phyloP scores from a whole-genome alignment of 2,329 filamentous ascomycete genomes.

The Diaporthe vaccinii region DNA sequence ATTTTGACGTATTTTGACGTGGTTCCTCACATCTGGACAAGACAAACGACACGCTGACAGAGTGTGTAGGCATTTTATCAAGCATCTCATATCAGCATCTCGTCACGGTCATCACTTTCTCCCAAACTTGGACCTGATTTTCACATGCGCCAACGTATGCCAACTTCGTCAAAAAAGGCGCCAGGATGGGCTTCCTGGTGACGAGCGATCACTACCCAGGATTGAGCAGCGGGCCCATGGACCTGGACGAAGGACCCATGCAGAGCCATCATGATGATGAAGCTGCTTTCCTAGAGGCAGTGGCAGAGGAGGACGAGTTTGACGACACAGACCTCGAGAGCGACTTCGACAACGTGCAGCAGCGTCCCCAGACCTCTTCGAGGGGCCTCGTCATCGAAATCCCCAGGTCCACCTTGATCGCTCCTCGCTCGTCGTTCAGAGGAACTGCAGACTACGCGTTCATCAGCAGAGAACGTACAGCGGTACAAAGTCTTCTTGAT shows the following conservation, averaged over 20 bases:
- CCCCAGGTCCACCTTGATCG: slow-evolving; percentile 46
- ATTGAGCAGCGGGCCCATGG: slow-evolving; percentile 1
- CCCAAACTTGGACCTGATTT: not conserved
- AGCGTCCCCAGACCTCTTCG: not conserved
- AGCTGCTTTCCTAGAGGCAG: slow-evolving; percentile 7
- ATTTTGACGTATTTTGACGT: not conserved
- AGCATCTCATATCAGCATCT: not conserved
- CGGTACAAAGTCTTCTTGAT: slow-evolving; percentile 49
- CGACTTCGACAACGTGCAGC: slow-evolving; percentile 15
- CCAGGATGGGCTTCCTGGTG: not conserved
- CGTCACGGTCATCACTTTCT: not conserved
- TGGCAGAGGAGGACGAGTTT: not conserved
- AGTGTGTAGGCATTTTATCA: not conserved
- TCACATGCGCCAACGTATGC: not conserved
- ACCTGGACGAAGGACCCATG: not conserved
- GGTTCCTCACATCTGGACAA: not conserved
- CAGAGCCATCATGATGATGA: not conserved
- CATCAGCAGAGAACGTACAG: slow-evolving; percentile 48
- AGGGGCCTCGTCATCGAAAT: slow-evolving; percentile 42
- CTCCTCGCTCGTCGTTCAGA: slow-evolving; percentile 48
- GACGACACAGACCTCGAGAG: not conserved
- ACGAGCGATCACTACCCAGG: not conserved
- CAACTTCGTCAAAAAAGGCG: not conserved
- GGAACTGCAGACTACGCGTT: slow-evolving; percentile 46
- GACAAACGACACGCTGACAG: not conserved